Percentiles rank a stretch among this genome's conserved stretches.
Evolutionary conservation across 352 stramenopile species (phyloP).

Genomic region (Phytopythium oedochilum): DNA sequence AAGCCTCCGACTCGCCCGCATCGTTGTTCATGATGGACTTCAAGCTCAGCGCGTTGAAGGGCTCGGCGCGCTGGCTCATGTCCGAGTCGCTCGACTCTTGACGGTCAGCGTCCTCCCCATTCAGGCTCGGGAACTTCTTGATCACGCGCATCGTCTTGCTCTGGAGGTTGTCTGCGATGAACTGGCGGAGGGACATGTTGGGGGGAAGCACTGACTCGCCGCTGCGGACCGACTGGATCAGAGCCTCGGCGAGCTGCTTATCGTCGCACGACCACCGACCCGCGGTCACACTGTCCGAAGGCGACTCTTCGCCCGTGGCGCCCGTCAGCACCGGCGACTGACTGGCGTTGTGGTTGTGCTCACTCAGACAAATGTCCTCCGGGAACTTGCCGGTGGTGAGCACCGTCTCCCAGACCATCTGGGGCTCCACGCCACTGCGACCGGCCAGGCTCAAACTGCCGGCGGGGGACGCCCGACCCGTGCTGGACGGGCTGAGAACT

Average conservation of each 20-base stretch:
- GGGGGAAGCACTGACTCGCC: slow-evolving; percentile 37
- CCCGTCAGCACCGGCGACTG: slow-evolving; percentile 12
- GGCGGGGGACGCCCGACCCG: slow-evolving; percentile 10
- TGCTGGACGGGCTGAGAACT: slow-evolving; percentile 15
- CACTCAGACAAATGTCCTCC: slow-evolving; percentile 50
- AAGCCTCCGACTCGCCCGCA: slow-evolving; percentile 9
- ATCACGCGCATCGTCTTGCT: slow-evolving; percentile 64
- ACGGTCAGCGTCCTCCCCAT: slow-evolving; percentile 5
- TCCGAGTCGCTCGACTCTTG: slow-evolving; percentile 11
- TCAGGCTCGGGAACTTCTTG: slow-evolving; percentile 58
- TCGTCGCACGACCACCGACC: slow-evolving; percentile 51
- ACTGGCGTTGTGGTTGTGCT: slow-evolving; percentile 18
- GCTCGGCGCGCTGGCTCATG: slow-evolving; percentile 11
- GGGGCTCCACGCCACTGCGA: slow-evolving; percentile 10
- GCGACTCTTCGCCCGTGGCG: slow-evolving; percentile 8
- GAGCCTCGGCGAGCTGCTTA: slow-evolving; percentile 46
- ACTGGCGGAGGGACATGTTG: slow-evolving; percentile 53
- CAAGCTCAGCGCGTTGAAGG: slow-evolving; percentile 66
- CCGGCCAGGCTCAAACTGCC: slow-evolving; percentile 3
- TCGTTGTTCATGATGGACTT: slow-evolving; percentile 78
- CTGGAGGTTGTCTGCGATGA: slow-evolving; percentile 47
- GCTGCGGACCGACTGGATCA: slow-evolving; percentile 49
- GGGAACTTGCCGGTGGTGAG: slow-evolving; percentile 56
- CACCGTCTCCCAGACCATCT: slow-evolving; percentile 66
- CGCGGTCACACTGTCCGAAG: slow-evolving; percentile 33